Evolutionary conservation across 257 asterid species (phyloP), one percentile per base, ranked within the genome.

Genomic region (Lycium ferocissimum): DNA sequence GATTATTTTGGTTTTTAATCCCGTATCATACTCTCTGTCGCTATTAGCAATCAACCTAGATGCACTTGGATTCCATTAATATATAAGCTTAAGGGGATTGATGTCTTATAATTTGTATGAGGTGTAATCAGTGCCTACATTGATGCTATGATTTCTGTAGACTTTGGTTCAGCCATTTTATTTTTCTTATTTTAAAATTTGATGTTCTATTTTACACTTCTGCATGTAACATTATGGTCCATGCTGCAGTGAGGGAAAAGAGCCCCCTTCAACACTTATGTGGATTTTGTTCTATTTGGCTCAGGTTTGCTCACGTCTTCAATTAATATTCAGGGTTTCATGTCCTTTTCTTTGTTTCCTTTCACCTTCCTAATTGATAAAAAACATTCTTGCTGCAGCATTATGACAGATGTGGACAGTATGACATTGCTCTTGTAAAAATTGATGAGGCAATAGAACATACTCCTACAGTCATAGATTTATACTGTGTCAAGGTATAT

Each of bases 401-500:
- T 87, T 97, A 95, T 89, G 98, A 97, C 83, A 93, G 94, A 85
- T 88, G 98, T 65, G 90, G 97, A 72, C 94, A 91, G 85, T 92
- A 87, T 89, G 98, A 91, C 59, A 82, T 89, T 86, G 98, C 99
- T 84, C 91, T 94, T 61, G 83, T 85, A 83, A 97, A 92, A 91
- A 93, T 95, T 83, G 98, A 95, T 2, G 98, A 95, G 94, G 99
- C 99, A 87, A 89, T 97, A 78, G 91, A 90, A 81, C 99, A 97
- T 91, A 95, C 99, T 76, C 99, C 99, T 15, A 97, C 99, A 10
- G 99, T 92, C 58, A 97, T 97, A 82, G 99, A 97, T 87, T 88
- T 95, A 85, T 97, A 97, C 91, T 94, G 97, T 3, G 98, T 93
- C 84, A 97, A 97, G 99, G 99, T 97, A 89, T 83, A 81, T 83